Evolutionary conservation across 495 filamentous ascomycete species (phyloP).

Genomic region (Penicillium diatomitis): DNA sequence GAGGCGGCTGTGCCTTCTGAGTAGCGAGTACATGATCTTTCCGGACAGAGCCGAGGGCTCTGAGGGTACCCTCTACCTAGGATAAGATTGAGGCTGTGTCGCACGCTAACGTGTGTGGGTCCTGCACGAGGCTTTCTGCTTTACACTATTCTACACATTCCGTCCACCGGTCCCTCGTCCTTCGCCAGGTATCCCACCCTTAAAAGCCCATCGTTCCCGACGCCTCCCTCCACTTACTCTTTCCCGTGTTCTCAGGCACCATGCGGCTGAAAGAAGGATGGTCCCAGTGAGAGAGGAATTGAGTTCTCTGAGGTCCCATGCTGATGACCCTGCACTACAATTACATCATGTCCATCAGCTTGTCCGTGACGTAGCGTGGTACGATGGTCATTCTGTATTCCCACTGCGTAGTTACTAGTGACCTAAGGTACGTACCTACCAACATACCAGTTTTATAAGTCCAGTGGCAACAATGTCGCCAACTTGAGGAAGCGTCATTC

Average conservation of each 20-base stretch:
- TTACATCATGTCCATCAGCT: too few relatives aligned
- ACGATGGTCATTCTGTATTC: too few relatives aligned
- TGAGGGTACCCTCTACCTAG: constrained; percentile 8
- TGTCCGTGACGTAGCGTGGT: too few relatives aligned
- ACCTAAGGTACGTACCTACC: too few relatives aligned
- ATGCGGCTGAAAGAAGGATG: too few relatives aligned
- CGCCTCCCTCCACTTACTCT: background rate
- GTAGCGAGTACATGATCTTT: constrained; percentile 8
- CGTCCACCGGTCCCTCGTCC: background rate
- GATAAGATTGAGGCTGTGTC: constrained; percentile 29
- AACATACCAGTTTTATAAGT: too few relatives aligned
- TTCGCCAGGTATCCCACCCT: background rate
- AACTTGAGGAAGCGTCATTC: too few relatives aligned
- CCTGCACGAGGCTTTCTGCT: constrained; percentile 8
- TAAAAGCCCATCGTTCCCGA: background rate
- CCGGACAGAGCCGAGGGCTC: rapidly evolving
- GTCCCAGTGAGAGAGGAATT: too few relatives aligned
- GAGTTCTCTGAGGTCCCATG: too few relatives aligned
- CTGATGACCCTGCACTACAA: too few relatives aligned
- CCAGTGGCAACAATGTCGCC: too few relatives aligned
- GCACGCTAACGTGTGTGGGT: constrained; percentile 20
- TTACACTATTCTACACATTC: background rate
- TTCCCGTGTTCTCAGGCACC: background rate
- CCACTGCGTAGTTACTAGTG: too few relatives aligned
- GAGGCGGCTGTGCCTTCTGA: background rate